Percentiles rank a stretch among this genome's conserved stretches.
These are phyloP conservation scores for Aureobasidium sp. DNA, from an alignment of 2,329 filamentous ascomycete genomes.

Conservation along the genomic window DNA sequence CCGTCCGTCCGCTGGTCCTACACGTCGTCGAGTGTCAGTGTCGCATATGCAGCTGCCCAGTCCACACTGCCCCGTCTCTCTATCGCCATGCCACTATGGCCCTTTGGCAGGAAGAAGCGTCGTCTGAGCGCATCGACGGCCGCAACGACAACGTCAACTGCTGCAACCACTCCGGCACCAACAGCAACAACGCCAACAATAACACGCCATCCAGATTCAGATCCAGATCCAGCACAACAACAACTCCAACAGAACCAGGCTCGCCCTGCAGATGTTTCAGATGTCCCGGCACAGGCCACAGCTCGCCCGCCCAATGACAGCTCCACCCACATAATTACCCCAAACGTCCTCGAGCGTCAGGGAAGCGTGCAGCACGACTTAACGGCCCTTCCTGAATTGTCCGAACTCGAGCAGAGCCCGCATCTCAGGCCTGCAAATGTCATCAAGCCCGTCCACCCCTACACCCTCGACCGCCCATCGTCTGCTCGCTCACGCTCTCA, in stretches of 20 bases:
- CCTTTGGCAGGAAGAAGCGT: slow-evolving; percentile 68
- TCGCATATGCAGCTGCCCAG: slow-evolving; percentile 9
- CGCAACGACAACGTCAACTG: background rate
- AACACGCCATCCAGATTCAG: background rate
- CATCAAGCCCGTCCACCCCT: slow-evolving; percentile 36
- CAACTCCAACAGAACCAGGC: background rate
- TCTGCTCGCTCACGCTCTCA: background rate
- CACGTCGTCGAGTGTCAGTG: background rate
- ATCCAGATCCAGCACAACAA: background rate
- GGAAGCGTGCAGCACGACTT: slow-evolving; percentile 34
- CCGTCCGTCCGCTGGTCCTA: background rate
- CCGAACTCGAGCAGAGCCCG: slow-evolving; percentile 38
- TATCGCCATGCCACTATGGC: slow-evolving; percentile 47
- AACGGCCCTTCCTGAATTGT: slow-evolving; percentile 39
- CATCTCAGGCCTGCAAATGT: slow-evolving; percentile 40
- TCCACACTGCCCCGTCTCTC: slow-evolving; percentile 50
- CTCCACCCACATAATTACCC: background rate
- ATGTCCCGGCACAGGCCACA: slow-evolving; percentile 4
- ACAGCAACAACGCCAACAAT: background rate
- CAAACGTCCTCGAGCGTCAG: slow-evolving; percentile 5
- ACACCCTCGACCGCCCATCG: slow-evolving; percentile 32
- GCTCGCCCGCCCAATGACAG: background rate
- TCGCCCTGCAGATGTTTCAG: slow-evolving; percentile 7
- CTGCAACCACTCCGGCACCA: background rate
- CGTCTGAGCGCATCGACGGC: slow-evolving; percentile 32